Evolutionary conservation across 164 flowering plant species (phyloP).

Genomic region (Echeveria elegans): DNA sequence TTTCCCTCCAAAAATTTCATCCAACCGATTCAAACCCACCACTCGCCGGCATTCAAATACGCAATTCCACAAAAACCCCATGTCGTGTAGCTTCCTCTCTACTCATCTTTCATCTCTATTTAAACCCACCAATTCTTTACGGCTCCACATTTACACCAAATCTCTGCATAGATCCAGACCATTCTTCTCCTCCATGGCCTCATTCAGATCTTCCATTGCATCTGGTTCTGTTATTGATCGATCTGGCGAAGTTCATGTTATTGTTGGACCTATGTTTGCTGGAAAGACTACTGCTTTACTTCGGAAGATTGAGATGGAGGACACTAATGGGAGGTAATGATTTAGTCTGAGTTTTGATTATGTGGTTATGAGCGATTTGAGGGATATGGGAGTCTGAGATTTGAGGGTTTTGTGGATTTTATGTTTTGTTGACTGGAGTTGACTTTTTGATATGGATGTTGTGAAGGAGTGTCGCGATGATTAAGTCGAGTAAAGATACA

Average conservation of each 20-base stretch:
- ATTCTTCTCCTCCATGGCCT: slow-evolving; percentile 18
- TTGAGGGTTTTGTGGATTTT: neutral
- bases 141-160: neutral
- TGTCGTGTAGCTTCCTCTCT: slow-evolving; percentile 4
- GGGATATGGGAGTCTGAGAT: neutral
- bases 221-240: neutral
- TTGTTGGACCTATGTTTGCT: slow-evolving; percentile 76
- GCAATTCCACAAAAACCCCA: neutral
- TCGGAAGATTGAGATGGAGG: slow-evolving; percentile 39
- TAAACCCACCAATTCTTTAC: neutral
- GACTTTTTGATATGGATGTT: neutral
- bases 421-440: neutral
- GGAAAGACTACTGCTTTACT: slow-evolving; percentile 65
- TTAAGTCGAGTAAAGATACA: slow-evolving; percentile 59
- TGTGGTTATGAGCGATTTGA: neutral
- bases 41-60: neutral
- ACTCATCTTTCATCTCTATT: slow-evolving; percentile 2
- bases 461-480: slow-evolving; percentile 45
- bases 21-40: slow-evolving; percentile 4
- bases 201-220: slow-evolving; percentile 15
- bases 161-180: slow-evolving; percentile 4
- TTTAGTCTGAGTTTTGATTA: neutral
- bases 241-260: slow-evolving; percentile 55
- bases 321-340: slow-evolving; percentile 41
- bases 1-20: slow-evolving; percentile 20